Base-by-base conservation (phyloP, 768 basidiomycete genomes). In the Trametes cingulata region DNA sequence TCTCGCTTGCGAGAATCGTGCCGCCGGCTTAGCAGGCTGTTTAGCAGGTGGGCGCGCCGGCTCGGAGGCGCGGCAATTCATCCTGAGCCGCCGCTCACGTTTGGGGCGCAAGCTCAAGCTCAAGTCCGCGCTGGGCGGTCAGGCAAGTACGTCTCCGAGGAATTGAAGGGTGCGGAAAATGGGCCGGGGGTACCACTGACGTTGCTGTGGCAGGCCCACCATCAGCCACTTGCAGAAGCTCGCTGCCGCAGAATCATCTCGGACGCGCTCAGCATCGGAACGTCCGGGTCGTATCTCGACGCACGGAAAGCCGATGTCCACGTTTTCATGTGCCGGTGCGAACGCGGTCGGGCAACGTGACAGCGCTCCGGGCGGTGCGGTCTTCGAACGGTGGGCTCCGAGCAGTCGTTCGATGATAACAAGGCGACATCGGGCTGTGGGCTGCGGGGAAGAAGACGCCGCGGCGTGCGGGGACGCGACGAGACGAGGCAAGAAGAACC, bases 271-370 rank as follows among this genome's bases (percentile, higher is more conserved):
- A 20, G 39, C 39, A n/a, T 56, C 54, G 60, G 54, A 56, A 46
- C 52, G 20, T 24, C 54, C 48, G 60, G 54, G 43, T 39, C 53
- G 46, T 25, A 47, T 22, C 9, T 6, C 15, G 17, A 56, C 33
- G 29, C 29, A 45, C 48, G 60, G 53, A 52, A 59, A 40, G 41
- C 58, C 58, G 58, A 59, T 24, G 29, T 14, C 43, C 50, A 35
- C 15, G 35, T 37, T 45, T 27, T 36, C 17, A 5, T 20, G 15
- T 12, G 27, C n/a, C 55, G 55, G 55, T 56, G 45, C 55, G 55
- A 41, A 48, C 37, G 46, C 36, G 22, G 22, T 8, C 36, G 43
- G 19, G 37, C 25, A 48, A 52, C 53, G 60, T 56, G 49, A 46
- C 20, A 13, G 33, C 29, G 33, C 40, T 41, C 53, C 53, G 60